phyloP scores from a whole-genome alignment of 176 grass and related monocot genomes.

The Avena insularis region DNA sequence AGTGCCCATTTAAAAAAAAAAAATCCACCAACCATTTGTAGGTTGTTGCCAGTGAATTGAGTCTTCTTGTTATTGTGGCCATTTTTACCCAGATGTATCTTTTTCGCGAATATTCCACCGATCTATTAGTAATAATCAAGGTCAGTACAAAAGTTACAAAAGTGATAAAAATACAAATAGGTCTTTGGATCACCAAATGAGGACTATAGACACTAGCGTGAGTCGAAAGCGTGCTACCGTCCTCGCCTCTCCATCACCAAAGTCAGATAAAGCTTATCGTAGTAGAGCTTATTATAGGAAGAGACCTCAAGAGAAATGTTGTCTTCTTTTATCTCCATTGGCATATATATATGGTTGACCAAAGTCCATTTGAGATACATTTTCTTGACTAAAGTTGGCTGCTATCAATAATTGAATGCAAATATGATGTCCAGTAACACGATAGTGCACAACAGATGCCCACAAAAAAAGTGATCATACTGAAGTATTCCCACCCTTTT shows the following conservation, averaged over 20 bases:
- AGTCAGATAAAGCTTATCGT: too few relatives aligned
- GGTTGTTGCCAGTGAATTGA: neutral
- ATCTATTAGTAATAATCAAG: too few relatives aligned
- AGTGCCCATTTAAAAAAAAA: too few relatives aligned
- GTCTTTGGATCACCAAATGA: too few relatives aligned
- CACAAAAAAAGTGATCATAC: neutral
- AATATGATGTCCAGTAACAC: neutral
- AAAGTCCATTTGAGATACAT: neutral
- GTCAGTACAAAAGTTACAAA: too few relatives aligned
- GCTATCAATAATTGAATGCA: neutral
- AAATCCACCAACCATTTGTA: conserved; percentile 1
- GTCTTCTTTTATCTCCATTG: neutral
- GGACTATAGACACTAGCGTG: too few relatives aligned
- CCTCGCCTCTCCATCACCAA: too few relatives aligned
- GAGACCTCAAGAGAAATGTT: neutral
- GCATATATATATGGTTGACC: neutral
- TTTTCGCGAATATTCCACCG: neutral
- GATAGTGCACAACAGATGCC: neutral
- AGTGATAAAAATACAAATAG: too few relatives aligned
- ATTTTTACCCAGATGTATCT: neutral
- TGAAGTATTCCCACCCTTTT: neutral
- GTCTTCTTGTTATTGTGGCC: neutral
- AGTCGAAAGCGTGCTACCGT: too few relatives aligned
- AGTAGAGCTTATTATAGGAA: neutral
- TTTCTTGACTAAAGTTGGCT: neutral